Evolutionary conservation across 306 rosid genomes (phyloP).

Genomic region (Castanopsis chinensis): DNA sequence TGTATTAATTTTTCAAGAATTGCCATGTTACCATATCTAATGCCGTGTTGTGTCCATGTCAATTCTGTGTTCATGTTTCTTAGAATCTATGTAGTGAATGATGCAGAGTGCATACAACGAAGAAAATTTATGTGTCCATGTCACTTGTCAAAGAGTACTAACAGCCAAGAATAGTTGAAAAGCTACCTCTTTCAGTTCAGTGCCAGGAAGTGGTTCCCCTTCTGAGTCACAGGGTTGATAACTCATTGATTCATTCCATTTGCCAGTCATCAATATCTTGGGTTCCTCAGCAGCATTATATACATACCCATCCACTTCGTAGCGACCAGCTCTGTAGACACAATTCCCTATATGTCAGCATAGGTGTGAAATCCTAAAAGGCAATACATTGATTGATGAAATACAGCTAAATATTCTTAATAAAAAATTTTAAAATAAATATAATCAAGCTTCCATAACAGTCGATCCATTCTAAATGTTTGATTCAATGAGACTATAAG

Average conservation of each 20-base stretch:
- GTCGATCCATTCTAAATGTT: background rate
- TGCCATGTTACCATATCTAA: no score
- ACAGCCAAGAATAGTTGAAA: slow-evolving; percentile 4
- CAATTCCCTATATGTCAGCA: slow-evolving; percentile 7
- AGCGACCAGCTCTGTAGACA: slow-evolving; percentile 72
- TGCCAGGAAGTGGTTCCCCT: slow-evolving; percentile 89
- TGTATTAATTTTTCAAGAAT: no score
- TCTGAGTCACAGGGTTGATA: slow-evolving; percentile 84
- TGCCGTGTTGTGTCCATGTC: no score
- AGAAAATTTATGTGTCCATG: background rate
- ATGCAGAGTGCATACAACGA: background rate
- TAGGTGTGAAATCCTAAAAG: background rate
- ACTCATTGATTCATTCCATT: slow-evolving; percentile 82
- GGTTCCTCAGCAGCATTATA: slow-evolving; percentile 86
- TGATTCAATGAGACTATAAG: background rate
- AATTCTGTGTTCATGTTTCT: no score
- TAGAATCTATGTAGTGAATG: background rate
- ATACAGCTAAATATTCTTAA: background rate
- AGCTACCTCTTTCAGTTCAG: slow-evolving; percentile 81
- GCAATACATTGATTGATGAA: background rate
- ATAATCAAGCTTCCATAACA: background rate
- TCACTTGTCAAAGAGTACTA: background rate
- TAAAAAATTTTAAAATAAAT: background rate
- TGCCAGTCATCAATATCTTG: slow-evolving; percentile 83
- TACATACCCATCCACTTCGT: slow-evolving; percentile 88